Base-by-base conservation (phyloP, 1,284 basidiomycete species). In the Ceratobasidium papillatum region DNA sequence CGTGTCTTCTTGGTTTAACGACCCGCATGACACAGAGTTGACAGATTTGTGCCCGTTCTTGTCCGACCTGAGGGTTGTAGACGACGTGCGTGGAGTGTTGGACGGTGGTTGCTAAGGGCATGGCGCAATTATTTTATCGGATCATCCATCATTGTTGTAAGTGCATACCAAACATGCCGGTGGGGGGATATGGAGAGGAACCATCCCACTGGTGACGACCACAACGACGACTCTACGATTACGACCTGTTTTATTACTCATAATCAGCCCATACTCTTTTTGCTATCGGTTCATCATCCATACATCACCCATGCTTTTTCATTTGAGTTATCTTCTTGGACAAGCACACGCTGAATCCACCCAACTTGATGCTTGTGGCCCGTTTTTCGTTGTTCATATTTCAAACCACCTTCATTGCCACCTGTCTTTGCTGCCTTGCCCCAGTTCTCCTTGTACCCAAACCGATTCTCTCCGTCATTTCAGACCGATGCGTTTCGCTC, bases 1-100 rank as follows among this genome's bases (percentile, higher is more conserved):
- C 9, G 96, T 99, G 74, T 98, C 96, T 63, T 97, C 95, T 75
- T 99, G 97, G 98, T 99, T 99, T 86, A 99, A 98, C 83, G 94
- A 96, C 83, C 95, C 95, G 11, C 96, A 98, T 80, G 97, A 99
- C 82, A 98, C 96, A 36, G 97, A 99, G 83, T 85, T 99, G 77
- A 97, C 95, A 41, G 97, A 99, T 82, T 85, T 99, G 56, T 93
- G 94, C 78, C 95, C 93, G 45, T 99, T 99, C 89, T 87, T 99
- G 77, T 85, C 92, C 22, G 97, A 99, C 82, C 87, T 99, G 47
- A 88, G 86, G 32, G 85, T 87, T 38, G 95, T 96, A 41, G 92
- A 93, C 76, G 97, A 99, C 81, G 94, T 99, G 64, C 88, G 98
- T 75, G 94, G 94, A 63, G 93, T 99, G 61, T 87, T 99, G 52